phyloP scores from a whole-genome alignment of 257 asterid species.

The Primulina huaijiensis region DNA sequence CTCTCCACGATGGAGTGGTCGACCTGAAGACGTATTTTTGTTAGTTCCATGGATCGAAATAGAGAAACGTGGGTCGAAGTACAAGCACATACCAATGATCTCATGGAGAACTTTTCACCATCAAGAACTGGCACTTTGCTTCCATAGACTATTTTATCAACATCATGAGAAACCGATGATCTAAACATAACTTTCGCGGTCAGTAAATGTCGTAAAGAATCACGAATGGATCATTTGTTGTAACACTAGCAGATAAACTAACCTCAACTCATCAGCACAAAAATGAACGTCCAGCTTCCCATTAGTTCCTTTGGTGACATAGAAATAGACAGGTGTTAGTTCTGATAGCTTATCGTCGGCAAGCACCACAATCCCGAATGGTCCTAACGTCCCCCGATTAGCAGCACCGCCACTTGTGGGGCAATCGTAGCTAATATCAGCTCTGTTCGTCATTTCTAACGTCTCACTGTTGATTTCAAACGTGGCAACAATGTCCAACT shows the following conservation, averaged over 20 bases:
- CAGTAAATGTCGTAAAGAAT: background rate
- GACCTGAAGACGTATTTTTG: conserved; percentile 35
- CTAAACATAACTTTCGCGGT: conserved; percentile 31
- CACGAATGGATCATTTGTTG: no score
- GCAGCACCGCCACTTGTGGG: conserved; percentile 58
- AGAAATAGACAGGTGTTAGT: conserved; percentile 67
- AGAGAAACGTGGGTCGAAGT: no score
- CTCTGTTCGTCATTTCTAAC: conserved; percentile 30
- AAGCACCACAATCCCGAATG: conserved; percentile 63
- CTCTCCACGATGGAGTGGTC: conserved; percentile 92
- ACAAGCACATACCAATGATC: conserved; percentile 53
- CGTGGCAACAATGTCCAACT: conserved; percentile 60
- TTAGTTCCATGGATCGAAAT: background rate
- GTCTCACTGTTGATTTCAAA: conserved; percentile 47
- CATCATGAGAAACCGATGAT: conserved; percentile 65
- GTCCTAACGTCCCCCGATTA: conserved; percentile 61
- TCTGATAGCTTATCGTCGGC: conserved; percentile 52
- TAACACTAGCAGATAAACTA: background rate
- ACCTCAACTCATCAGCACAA: conserved; percentile 70
- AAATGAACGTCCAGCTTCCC: conserved; percentile 51
- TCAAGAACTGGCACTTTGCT: conserved; percentile 61
- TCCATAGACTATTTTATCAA: conserved; percentile 53
- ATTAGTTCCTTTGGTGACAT: conserved; percentile 43
- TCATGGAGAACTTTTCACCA: conserved; percentile 53
- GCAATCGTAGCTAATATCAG: conserved; percentile 43